Conservation (phyloP, 176 grass and related monocot genomes). For the Rhipidocladum racemiflorum region DNA sequence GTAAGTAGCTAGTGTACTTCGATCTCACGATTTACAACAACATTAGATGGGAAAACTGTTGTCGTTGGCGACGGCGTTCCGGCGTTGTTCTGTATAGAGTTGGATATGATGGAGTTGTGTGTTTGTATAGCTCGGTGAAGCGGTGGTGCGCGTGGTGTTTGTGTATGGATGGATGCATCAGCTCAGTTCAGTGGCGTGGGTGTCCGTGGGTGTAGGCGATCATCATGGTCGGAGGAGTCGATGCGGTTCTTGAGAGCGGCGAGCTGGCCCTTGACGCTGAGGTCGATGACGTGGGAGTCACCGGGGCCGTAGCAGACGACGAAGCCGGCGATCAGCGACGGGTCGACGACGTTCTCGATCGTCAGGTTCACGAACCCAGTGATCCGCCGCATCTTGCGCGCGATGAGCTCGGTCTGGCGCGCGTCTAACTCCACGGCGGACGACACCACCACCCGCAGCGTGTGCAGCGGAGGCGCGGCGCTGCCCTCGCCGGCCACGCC, state of each 20-base stretch:
- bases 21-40: constrained; percentile 38
- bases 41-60: constrained; percentile 50
- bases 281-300: constrained; percentile 76
- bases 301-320: constrained; percentile 72
- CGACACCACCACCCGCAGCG: constrained; percentile 62
- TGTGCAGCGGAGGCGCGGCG: constrained; percentile 26
- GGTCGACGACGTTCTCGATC: constrained; percentile 67
- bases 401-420: constrained; percentile 73
- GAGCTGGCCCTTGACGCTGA: constrained; percentile 79
- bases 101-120: background rate
- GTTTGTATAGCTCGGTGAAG: background rate
- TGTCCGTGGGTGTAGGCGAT: constrained; percentile 10
- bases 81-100: background rate
- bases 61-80: constrained; percentile 8
- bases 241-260: constrained; percentile 62
- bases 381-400: constrained; percentile 83
- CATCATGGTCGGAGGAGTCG: constrained; percentile 59
- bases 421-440: constrained; percentile 75
- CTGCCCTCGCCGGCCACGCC: background rate
- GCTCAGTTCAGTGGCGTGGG: background rate
- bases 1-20: background rate
- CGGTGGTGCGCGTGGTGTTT: background rate
- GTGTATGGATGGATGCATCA: background rate
- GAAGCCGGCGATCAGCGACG: constrained; percentile 82
- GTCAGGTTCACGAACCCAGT: constrained; percentile 74